Conservation (phyloP, 2,329 filamentous ascomycete genomes). For the Graphium sp. region DNA sequence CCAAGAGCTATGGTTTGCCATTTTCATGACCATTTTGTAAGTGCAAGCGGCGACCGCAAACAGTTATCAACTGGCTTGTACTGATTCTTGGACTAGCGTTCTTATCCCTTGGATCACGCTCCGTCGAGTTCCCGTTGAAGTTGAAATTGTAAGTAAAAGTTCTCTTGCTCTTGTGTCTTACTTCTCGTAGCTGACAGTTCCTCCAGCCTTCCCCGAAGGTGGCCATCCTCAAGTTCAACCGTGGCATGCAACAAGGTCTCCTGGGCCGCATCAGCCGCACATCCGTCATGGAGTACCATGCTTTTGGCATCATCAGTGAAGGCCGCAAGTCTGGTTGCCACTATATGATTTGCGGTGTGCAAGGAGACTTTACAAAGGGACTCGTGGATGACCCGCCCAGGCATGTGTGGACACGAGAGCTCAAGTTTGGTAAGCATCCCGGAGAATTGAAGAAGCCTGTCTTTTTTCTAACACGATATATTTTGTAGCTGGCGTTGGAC, state of each 20-base stretch:
- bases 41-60: too few species aligned
- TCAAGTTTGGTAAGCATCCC: conserved; percentile 20
- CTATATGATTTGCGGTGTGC: conserved; percentile 24
- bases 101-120: conserved; percentile 21
- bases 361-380: conserved; percentile 20
- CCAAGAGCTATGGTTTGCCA: conserved; percentile 22
- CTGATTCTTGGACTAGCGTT: conserved; percentile 10
- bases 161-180: neutral
- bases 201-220: conserved; percentile 21
- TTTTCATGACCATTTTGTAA: conserved; percentile 21
- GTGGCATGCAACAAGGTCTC: conserved; percentile 23
- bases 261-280: conserved; percentile 21
- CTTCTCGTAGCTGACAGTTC: neutral
- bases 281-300: conserved; percentile 24
- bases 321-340: conserved; percentile 16
- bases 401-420: conserved; percentile 19
- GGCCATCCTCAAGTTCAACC: conserved; percentile 18
- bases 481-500: conserved; percentile 19
- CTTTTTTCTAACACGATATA: conserved; percentile 8
- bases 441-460: too few species aligned
- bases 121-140: conserved; percentile 18
- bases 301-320: conserved; percentile 23
- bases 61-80: neutral
- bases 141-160: conserved; percentile 17
- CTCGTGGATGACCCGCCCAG: conserved; percentile 21